Evolutionary conservation across 192 early-diverging fungal genomes (phyloP), one percentile per base, ranked within the genome.

Genomic region (Coemansia sp.): DNA sequence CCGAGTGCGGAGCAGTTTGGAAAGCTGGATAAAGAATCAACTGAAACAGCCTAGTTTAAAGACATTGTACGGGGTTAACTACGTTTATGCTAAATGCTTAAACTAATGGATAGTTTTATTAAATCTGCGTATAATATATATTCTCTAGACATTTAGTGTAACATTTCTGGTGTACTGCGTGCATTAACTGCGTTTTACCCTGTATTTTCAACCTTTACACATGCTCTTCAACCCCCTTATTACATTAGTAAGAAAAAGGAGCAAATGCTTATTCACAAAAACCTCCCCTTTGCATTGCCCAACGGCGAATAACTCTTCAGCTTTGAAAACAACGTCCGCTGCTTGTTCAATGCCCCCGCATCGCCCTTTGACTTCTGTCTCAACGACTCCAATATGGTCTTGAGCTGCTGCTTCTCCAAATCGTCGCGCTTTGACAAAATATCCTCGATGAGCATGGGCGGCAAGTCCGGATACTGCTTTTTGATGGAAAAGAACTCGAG

Each of bases 401-500:
- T 94, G 53, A 94, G 74, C 59, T 86, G 84, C 41, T 86, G 80
- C 72, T 89, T 90, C 53, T 97, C 94, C 71, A 98, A 74, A 72
- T 99, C 97, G 76, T 98, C 96, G 57, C 96, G 84, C 74, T 88
- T 91, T 39, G 78, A 69, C 59, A 98, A 72, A 26, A 97, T 82
- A 71, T 95, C 92, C 78, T 98, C 94, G 17, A 98, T 85, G 76
- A 96, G 89, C 27, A 85, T 83, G 19, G 97, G 64, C 9, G 96
- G 95, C 43, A 96, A 64, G 72, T 99, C 97, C 10, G 93, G 92
- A 77, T 91, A 99, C 65, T 89, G 83, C 61, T 94, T 91, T 82
- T 90, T 93, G 68, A 97, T 67, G 12, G 87, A 77, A 61, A 94
- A 97, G 74, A 95, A 98, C 76, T 99, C 94, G 62, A 99, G 77